Conservation (phyloP, 2,329 filamentous ascomycete genomes). For the Tolypocladium amazonense region DNA sequence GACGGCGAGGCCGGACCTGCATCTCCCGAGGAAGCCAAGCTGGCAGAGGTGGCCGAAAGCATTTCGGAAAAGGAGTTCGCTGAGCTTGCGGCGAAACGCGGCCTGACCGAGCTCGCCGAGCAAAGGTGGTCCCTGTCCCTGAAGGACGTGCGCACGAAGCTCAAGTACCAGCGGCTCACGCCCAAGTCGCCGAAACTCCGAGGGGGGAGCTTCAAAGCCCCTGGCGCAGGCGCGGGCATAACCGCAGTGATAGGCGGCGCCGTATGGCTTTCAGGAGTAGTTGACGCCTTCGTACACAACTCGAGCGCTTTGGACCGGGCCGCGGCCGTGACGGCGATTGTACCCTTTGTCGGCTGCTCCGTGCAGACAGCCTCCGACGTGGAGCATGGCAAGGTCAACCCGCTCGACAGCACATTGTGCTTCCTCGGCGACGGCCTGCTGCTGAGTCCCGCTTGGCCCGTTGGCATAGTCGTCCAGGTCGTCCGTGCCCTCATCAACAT, state of each 20-base stretch:
- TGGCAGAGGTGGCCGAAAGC: not conserved
- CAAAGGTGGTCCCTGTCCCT: not conserved
- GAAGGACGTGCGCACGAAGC: not conserved
- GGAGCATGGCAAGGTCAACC: not conserved
- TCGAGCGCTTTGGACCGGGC: not conserved
- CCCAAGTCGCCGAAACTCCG: not conserved
- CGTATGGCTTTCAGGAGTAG: not conserved
- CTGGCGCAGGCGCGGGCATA: not conserved
- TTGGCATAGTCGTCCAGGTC: not conserved
- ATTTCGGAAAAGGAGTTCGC: not conserved
- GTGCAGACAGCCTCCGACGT: not conserved
- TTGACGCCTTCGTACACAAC: not conserved
- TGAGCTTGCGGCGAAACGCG: not conserved
- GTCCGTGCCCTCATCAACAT: not conserved
- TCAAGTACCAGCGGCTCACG: not conserved
- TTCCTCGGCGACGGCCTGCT: not conserved
- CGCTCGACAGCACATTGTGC: not conserved
- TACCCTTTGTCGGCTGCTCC: not conserved
- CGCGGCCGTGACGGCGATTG: not conserved
- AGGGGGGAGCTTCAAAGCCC: not conserved
- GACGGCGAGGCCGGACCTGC: not conserved
- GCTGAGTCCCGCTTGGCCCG: not conserved
- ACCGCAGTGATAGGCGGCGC: not conserved
- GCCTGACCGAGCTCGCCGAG: not conserved
- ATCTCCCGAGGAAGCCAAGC: not conserved